phyloP scores from a whole-genome alignment of 2,329 filamentous ascomycete genomes.

The Aspergillus jensenii region DNA sequence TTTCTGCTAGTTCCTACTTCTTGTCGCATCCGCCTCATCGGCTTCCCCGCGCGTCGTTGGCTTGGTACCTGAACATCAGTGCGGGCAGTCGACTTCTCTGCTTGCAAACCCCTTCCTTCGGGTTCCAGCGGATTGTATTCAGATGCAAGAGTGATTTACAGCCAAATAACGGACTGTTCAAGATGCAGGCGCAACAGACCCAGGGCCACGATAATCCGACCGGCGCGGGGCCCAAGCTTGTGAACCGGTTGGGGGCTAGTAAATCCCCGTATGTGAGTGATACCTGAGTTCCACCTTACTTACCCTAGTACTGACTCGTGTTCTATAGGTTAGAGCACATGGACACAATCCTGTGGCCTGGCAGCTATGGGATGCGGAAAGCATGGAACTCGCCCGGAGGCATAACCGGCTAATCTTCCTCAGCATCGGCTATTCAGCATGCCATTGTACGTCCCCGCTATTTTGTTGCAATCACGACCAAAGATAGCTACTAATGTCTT shows the following conservation, averaged over 20 bases:
- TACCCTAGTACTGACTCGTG: constrained; percentile 13
- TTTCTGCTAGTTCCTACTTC: neutral
- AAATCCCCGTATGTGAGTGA: constrained; percentile 66
- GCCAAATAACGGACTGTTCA: constrained; percentile 28
- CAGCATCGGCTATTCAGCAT: constrained; percentile 92
- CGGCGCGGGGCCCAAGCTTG: constrained; percentile 37
- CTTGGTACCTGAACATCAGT: neutral
- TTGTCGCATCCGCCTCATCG: neutral
- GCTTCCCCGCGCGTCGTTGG: neutral
- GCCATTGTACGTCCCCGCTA: constrained; percentile 70
- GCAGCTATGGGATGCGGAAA: constrained; percentile 82
- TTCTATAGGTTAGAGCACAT: constrained; percentile 65
- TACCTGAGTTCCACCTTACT: neutral
- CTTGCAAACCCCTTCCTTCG: neutral
- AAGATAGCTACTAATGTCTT: constrained; percentile 17
- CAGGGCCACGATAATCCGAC: constrained; percentile 21
- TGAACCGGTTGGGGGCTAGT: constrained; percentile 61
- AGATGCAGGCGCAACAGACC: constrained; percentile 27
- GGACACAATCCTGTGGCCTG: constrained; percentile 82
- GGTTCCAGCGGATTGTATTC: neutral
- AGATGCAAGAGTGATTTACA: neutral
- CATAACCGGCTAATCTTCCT: constrained; percentile 89
- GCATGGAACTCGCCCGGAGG: constrained; percentile 71
- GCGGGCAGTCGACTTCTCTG: constrained; percentile 1
- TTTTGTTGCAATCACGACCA: neutral